Base-by-base conservation (phyloP, 768 basidiomycete species). In the Tricholoma furcatifolium region DNA sequence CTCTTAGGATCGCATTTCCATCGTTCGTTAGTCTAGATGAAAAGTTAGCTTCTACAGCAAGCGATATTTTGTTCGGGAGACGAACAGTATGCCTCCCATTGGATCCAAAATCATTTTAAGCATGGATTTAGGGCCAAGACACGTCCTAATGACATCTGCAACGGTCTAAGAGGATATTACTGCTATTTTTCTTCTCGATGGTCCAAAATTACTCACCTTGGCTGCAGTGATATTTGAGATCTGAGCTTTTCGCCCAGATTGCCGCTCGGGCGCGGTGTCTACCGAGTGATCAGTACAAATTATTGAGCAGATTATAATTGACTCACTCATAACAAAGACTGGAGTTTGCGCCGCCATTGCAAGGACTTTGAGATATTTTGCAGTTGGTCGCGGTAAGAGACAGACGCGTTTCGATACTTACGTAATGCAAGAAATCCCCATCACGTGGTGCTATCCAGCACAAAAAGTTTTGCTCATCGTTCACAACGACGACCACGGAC, bases 81-180 rank as follows among this genome's bases (percentile, higher is more conserved):
- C 85, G 49, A 53, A 96, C 96, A 98, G 65, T 62, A 99, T 98
- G 49, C 97, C 97, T 47, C 97, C 97, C 97, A 99, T 98, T 1
- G 95, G 95, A 74, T 98, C 96, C 40, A 98, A 73, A 61, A 98
- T 97, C 97, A 99, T 98, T 79, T 98, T 99, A 47, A 98, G 76
- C 97, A 98, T 98, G 38, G 97, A 87, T 65, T 97, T 96, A 1
- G 96, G 96, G 1, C 95, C 97, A 32, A 98, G 70, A 81, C 97
- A 98, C 57, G 96, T 98, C 56, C 96, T 73, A 62, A 98, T 98
- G 4, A 99, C 95, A 78, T 98, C 97, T 57, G 96, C 93, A 1
- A 98, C 94, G 8, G 93, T 97, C 94, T 95, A 53, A 18, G 51
- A 12, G 24, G 47, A 51, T 39, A 46, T 50, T 30, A 53, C 47